Percentiles rank a stretch among this genome's conserved stretches.
phyloP scores from a whole-genome alignment of 345 rosid species.

The Dipteronia dyeriana region DNA sequence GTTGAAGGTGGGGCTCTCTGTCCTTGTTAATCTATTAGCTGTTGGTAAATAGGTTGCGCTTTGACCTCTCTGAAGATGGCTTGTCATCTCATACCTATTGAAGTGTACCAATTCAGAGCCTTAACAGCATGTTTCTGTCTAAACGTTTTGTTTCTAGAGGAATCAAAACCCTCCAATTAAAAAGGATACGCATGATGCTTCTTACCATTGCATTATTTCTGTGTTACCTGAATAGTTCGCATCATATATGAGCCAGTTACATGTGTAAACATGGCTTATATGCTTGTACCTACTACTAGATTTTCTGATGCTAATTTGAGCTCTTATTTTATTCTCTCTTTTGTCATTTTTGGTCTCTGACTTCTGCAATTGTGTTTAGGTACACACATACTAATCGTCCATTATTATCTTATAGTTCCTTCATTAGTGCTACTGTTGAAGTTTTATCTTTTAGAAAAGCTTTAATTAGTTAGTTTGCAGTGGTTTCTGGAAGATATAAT shows the following conservation, averaged over 20 bases:
- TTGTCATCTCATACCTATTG: background rate
- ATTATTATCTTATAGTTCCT: background rate
- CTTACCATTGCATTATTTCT: background rate
- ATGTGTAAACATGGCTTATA: background rate
- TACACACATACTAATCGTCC: background rate
- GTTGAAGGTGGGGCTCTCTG: background rate
- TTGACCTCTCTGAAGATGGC: background rate
- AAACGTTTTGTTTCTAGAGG: background rate
- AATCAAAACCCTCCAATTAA: background rate
- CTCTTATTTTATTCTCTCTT: background rate
- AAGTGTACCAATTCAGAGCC: background rate
- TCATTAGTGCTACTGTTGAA: background rate
- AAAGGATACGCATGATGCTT: background rate
- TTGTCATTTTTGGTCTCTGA: background rate
- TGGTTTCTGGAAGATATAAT: background rate
- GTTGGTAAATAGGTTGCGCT: background rate
- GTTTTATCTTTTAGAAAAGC: background rate
- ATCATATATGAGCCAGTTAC: background rate
- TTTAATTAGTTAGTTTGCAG: background rate
- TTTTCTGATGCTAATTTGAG: background rate
- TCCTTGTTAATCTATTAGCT: background rate
- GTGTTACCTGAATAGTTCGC: constrained; percentile 1
- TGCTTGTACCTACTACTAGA: background rate
- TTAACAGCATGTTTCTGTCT: background rate
- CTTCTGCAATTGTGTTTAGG: background rate